Base-by-base conservation (phyloP, 768 basidiomycete species). In the Dendrothele bispora region DNA sequence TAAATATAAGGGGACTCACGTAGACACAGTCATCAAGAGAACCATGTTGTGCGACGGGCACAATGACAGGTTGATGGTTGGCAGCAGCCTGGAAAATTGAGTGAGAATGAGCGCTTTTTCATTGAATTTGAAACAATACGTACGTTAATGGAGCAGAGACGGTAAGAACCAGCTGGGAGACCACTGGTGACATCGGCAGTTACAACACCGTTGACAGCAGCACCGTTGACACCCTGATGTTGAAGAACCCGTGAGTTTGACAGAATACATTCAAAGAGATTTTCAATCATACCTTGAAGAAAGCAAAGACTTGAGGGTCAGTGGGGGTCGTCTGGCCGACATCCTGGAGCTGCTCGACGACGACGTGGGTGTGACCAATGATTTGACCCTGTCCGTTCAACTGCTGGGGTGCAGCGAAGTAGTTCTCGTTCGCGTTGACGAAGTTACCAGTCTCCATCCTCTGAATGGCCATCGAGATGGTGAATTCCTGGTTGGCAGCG, bases 31-130 rank as follows among this genome's bases (percentile, higher is more conserved):
- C 84, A 59, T 86, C 81, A 26, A 83, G 58, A 18, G 66, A 62
- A 50, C 83, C 83, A 53, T 81, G 85, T 54, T 82, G 82, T 15
- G 78, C 83, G 39, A 86, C 61, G 15, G 83, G 71, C 36, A 77
- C 80, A 47, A 83, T 64, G 40, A 67, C 74, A 3, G 78, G 83
- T 54, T 78, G 76, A 55, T 86, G 82, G 64, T 86, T 86, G 10
- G 76, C 58, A 14, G 75, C 70, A 25, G 74, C 52, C 30, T 34
- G 30, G n/a, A n/a, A n/a, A n/a, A n/a, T 34, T n/a, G 30, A 10
- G 11, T 34, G 30, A 10, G 30, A 10, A 10, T 34, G 30, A n/a
- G 30, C 30, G 10, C 30, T n/a, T 34, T 34, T 34, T 34, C 11
- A 10, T n/a, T 10, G 11, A 34, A n/a, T n/a, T 34, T n/a, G n/a